Conservation (phyloP, 768 basidiomycete genomes). For the Artomyces pyxidatus region DNA sequence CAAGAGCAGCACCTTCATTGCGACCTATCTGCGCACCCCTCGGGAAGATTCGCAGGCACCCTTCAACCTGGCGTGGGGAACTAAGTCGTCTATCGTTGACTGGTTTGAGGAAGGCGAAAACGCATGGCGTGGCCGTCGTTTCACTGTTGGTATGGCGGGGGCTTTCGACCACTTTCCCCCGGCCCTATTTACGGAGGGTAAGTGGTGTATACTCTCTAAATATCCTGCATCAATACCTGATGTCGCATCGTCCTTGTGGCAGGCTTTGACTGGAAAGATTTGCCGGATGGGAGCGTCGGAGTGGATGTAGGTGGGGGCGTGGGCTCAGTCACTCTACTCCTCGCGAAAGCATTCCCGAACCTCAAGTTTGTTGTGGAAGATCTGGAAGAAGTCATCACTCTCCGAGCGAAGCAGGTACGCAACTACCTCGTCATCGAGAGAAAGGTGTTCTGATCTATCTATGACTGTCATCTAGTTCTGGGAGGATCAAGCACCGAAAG, state of each 20-base stretch:
- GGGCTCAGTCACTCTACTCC: constrained; percentile 28
- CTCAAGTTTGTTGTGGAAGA: constrained; percentile 31
- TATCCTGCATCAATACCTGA: background rate
- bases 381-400: constrained; percentile 3
- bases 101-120: constrained; percentile 3
- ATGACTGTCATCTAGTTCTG: constrained; percentile 3
- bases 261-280: constrained; percentile 30
- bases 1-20: background rate
- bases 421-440: background rate
- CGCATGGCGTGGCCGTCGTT: constrained; percentile 2
- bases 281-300: constrained; percentile 22
- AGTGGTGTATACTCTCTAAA: background rate
- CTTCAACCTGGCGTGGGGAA: background rate
- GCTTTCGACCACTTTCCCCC: background rate
- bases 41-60: background rate
- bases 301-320: constrained; percentile 35
- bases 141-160: background rate
- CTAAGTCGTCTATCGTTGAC: background rate
- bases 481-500: constrained; percentile 1
- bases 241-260: background rate
- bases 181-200: background rate
- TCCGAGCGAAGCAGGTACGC: background rate
- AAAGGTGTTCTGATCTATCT: background rate
- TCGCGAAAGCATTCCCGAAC: constrained; percentile 27
- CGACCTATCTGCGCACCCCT: background rate